Evolutionary conservation across 2,329 filamentous ascomycete genomes (phyloP).

Genomic region (Dichotomopilus funicola): DNA sequence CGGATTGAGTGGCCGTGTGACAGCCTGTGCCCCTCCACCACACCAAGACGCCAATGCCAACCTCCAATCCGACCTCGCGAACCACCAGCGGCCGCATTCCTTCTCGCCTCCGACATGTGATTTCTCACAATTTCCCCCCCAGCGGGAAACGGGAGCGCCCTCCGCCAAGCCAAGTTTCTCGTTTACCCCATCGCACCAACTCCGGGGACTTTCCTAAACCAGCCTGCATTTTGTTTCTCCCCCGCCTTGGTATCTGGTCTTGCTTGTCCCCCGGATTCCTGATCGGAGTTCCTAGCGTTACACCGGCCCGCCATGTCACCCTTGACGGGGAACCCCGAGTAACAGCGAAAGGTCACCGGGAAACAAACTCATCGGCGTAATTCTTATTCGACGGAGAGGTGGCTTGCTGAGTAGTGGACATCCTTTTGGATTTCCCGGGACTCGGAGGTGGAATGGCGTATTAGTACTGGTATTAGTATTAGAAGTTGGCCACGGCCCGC

Average conservation of each 20-base stretch:
- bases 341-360: background rate
- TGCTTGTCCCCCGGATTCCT: background rate
- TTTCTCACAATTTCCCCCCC: background rate
- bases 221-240: background rate
- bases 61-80: background rate
- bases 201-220: background rate
- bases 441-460: no score
- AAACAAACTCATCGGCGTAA: background rate
- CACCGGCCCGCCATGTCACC: background rate
- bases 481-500: no score
- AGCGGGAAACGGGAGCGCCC: background rate
- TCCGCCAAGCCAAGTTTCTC: background rate
- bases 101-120: background rate
- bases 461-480: no score
- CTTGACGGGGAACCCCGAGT: background rate
- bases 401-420: no score
- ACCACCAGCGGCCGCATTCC: background rate
- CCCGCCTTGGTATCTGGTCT: background rate
- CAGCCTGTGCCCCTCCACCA: no score
- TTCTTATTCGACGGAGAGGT: background rate
- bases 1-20: no score
- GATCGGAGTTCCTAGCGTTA: slow-evolving; percentile 11
- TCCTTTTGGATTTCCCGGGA: no score
- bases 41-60: background rate
- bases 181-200: no score